Evolutionary conservation across 1,284 basidiomycete genomes (phyloP).

Genomic region (Heterobasidion parviporum): DNA sequence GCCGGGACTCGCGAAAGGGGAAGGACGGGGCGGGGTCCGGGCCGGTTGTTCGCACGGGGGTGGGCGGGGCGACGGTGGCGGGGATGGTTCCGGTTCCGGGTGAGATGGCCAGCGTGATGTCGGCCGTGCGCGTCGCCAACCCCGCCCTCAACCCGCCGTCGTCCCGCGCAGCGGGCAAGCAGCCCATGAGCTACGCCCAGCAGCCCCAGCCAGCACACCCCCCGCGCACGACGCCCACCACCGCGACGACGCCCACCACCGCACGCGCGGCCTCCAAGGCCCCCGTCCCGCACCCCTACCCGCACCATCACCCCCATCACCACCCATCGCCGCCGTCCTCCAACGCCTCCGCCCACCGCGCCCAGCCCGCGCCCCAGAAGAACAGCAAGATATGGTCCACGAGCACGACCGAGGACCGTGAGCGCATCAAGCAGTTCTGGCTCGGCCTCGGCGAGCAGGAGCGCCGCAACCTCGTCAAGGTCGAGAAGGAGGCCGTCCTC

Average conservation of each 20-base stretch:
- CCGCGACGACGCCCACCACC: slow-evolving; percentile 18
- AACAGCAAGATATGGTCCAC: slow-evolving; percentile 84
- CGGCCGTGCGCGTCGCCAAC: slow-evolving; percentile 29
- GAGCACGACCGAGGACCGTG: slow-evolving; percentile 85
- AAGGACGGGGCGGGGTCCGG: not conserved
- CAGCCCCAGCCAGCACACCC: slow-evolving; percentile 16
- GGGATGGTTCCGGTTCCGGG: not conserved
- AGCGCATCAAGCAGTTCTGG: slow-evolving; percentile 98
- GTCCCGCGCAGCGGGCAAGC: slow-evolving; percentile 70
- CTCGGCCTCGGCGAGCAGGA: slow-evolving; percentile 84
- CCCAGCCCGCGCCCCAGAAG: slow-evolving; percentile 11
- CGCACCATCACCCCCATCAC: slow-evolving; percentile 45
- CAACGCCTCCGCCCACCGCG: slow-evolving; percentile 36
- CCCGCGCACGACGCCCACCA: slow-evolving; percentile 8
- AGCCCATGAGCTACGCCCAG: slow-evolving; percentile 56
- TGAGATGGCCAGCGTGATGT: slow-evolving; percentile 11
- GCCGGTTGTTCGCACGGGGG: not conserved
- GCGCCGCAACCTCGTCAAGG: slow-evolving; percentile 83
- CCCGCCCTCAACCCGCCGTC: slow-evolving; percentile 41
- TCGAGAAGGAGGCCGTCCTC: slow-evolving; percentile 96
- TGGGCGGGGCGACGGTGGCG: not conserved
- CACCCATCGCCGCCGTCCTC: slow-evolving; percentile 67
- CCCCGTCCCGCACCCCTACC: slow-evolving; percentile 49
- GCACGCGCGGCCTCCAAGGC: slow-evolving; percentile 66
- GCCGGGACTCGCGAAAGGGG: not conserved